Conservation (phyloP, 169 alveolate species). For the Eimeria maxima region DNA sequence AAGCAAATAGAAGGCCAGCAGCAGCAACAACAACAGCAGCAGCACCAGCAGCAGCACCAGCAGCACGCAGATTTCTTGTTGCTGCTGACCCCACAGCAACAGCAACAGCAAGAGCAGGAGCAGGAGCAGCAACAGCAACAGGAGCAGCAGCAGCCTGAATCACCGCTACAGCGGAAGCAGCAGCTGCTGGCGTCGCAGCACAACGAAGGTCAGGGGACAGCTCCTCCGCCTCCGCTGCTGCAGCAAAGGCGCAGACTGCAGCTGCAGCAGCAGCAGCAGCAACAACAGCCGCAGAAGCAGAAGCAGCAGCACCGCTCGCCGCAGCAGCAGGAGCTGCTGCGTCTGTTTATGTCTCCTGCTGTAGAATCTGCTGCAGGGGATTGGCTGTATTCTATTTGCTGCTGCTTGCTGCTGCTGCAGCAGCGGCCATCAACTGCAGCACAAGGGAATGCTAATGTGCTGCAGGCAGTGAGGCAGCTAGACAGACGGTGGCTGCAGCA, state of each 20-base stretch:
- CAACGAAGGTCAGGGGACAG: not conserved
- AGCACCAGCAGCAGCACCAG: not conserved
- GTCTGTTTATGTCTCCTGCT: not conserved
- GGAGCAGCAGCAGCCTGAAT: not conserved
- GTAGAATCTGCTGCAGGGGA: too few species aligned
- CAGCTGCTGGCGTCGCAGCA: not conserved
- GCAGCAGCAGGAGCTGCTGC: slow-evolving; percentile 2
- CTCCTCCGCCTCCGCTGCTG: not conserved
- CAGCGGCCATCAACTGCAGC: slow-evolving; percentile 60
- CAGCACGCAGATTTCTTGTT: not conserved
- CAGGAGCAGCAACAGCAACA: not conserved
- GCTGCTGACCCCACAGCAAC: slow-evolving; percentile 14
- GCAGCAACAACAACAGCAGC: slow-evolving; percentile 23
- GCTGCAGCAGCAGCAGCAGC: not conserved
- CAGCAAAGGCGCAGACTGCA: not conserved
- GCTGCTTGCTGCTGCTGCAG: slow-evolving; percentile 52
- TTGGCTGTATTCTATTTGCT: not conserved
- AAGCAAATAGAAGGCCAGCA: not conserved
- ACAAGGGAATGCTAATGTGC: slow-evolving; percentile 29
- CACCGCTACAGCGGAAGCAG: not conserved
- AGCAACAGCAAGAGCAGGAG: not conserved
- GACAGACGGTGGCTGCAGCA: slow-evolving; percentile 18
- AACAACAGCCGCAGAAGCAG: not conserved
- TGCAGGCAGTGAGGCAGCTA: not conserved
- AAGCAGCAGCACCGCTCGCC: not conserved